phyloP scores from a whole-genome alignment of 257 asterid genomes.

The Hygrophila difformis region DNA sequence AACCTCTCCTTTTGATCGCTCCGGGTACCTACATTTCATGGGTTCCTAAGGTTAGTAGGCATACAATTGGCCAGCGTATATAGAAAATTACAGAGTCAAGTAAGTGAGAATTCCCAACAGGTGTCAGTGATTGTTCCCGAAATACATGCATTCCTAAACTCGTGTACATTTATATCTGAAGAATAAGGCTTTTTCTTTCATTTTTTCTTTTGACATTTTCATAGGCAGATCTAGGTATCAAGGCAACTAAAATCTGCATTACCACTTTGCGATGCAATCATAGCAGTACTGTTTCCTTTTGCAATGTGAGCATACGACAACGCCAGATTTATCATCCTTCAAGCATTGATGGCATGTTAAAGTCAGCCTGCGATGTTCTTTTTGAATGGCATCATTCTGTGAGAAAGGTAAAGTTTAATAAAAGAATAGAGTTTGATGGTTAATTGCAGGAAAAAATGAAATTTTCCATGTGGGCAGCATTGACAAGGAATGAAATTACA shows the following conservation, averaged over 20 bases:
- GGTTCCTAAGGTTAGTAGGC: constrained; percentile 11
- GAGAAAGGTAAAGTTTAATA: constrained; percentile 10
- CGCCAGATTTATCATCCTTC: constrained; percentile 22
- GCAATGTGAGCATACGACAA: constrained; percentile 55
- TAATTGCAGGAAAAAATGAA: no score
- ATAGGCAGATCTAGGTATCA: no score
- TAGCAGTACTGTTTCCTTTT: constrained; percentile 53
- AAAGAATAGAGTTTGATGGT: no score
- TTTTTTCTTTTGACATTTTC: background rate
- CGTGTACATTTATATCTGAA: background rate
- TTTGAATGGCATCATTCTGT: constrained; percentile 32
- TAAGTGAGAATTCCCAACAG: constrained; percentile 12
- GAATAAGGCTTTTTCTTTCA: constrained; percentile 2
- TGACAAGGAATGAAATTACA: no score
- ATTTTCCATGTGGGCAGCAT: no score
- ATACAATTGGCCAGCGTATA: background rate
- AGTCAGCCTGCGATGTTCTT: constrained; percentile 22
- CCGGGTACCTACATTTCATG: constrained; percentile 54
- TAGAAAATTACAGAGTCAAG: no score
- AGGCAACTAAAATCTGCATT: background rate
- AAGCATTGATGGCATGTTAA: constrained; percentile 62
- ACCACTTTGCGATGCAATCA: constrained; percentile 66
- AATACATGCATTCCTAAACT: background rate
- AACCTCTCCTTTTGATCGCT: constrained; percentile 40
- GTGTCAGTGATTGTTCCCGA: no score